These are phyloP conservation scores for Pulveroboletus frians DNA, from an alignment of 768 basidiomycete species.

Conservation along the genomic window DNA sequence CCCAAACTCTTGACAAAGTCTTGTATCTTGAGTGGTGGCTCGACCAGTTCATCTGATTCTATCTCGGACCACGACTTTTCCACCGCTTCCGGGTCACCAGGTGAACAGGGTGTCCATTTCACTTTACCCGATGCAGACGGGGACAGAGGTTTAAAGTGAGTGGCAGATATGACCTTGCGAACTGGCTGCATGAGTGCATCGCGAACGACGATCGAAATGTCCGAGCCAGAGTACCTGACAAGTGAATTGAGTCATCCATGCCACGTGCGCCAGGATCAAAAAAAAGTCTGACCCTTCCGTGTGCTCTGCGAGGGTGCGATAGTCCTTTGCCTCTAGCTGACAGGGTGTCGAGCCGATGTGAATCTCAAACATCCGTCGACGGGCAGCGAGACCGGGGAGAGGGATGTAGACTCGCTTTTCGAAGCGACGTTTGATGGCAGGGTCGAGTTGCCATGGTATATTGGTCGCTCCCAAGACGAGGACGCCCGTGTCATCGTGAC, in stretches of 20 bases:
- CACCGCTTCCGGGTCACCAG: conserved; percentile 77
- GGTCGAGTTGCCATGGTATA: conserved; percentile 97
- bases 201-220: conserved; percentile 90
- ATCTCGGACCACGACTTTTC: conserved; percentile 91
- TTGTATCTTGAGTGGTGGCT: conserved; percentile 70
- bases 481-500: conserved; percentile 94
- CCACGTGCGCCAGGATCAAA: neutral
- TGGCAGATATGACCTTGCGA: conserved; percentile 90
- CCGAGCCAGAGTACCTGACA: conserved; percentile 81
- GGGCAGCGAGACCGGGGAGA: conserved; percentile 87
- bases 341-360: conserved; percentile 93
- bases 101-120: conserved; percentile 95
- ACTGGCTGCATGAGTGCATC: conserved; percentile 99
- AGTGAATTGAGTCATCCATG: neutral
- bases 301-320: conserved; percentile 69
- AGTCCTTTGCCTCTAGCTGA: conserved; percentile 73
- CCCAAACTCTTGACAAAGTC: conserved; percentile 83
- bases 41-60: conserved; percentile 81
- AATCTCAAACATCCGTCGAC: conserved; percentile 93
- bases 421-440: conserved; percentile 97
- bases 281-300: conserved; percentile 66
- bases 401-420: conserved; percentile 99
- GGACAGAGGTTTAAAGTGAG: conserved; percentile 77
- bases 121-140: conserved; percentile 20
- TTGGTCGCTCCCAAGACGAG: conserved; percentile 97